Evolutionary conservation across 352 stramenopile genomes (phyloP), one percentile per base, ranked within the genome.

Genomic region (Pythium rishiriense): DNA sequence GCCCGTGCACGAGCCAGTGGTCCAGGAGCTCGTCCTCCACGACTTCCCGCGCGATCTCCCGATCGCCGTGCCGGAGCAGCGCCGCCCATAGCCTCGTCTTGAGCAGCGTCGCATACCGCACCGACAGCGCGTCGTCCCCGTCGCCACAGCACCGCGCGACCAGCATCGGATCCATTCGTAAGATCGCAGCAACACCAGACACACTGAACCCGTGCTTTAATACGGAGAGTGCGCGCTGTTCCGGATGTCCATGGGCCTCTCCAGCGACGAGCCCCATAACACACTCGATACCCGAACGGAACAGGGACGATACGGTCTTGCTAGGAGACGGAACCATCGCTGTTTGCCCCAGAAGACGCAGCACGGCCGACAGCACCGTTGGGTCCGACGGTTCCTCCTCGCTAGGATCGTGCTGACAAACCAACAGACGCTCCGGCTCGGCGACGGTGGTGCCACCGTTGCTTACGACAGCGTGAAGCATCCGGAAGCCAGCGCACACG

Each of bases 71-170:
- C 6, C 25, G 24, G 3, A 69, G 43, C 15, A 69, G 35, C n/a
- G 62, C 56, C 6, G 50, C 26, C 62, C 62, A 69, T 7, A 69
- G 53, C n/a, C 62, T 21, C n/a, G 22, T 47, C 28, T 69, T 62
- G 6, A 39, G 19, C 1, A 31, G 33, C 1, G 47, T 14, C 1
- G 31, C 43, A 47, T 57, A 66, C 21, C 8, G 29, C 1, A 66
- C 2, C 19, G 37, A 43, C 37, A 8, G 14, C 0, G 37, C 7
- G 12, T 43, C 31, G 10, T 10, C 31, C 0, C 29, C 29, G 15
- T 17, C 21, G 29, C 46, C 33, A 26, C 57, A 50, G 35, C 57
- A 58, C 19, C 46, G 39, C 25, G 42, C 39, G 24, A 66, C 29
- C 7, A 17, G n/a, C 6, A 10, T 15, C 19, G 43, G 26, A 19